A percentile compares a stretch with the other conserved stretches of the same genome.
Evolutionary conservation across 352 stramenopile species (phyloP).

Genomic region (Phytophthora capsici): DNA sequence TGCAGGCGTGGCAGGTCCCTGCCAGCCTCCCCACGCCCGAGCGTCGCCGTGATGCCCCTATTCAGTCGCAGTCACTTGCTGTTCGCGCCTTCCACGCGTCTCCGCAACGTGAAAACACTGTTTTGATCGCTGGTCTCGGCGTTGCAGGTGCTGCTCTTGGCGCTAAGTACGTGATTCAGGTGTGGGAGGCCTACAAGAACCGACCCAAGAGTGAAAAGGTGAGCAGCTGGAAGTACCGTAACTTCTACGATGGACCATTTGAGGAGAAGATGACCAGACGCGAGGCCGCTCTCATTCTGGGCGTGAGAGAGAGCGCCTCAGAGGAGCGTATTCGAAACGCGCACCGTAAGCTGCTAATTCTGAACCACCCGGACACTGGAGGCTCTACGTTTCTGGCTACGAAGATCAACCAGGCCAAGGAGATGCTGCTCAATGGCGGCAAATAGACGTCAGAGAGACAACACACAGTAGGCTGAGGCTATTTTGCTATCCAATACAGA

Average conservation of each 20-base stretch:
- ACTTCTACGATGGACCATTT: conserved; percentile 97
- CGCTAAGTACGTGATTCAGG: conserved; percentile 83
- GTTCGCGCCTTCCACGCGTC: conserved; percentile 71
- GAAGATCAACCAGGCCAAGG: conserved; percentile 99
- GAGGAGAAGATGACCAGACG: conserved; percentile 99
- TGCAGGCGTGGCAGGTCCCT: conserved; percentile 24
- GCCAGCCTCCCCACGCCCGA: not conserved
- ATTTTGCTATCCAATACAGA: conserved; percentile 1
- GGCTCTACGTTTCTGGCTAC: conserved; percentile 98
- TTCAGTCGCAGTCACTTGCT: conserved; percentile 15
- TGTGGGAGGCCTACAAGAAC: conserved; percentile 79
- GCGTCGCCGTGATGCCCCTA: not conserved
- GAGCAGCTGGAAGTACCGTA: conserved; percentile 81
- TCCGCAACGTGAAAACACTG: conserved; percentile 60
- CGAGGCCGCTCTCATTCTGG: conserved; percentile 99
- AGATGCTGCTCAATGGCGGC: conserved; percentile 90
- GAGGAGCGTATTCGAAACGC: conserved; percentile 97
- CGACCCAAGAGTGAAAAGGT: conserved; percentile 67
- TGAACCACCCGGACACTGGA: conserved; percentile 99
- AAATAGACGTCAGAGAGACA: conserved; percentile 45
- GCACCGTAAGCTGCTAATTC: conserved; percentile 97
- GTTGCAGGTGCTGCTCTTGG: conserved; percentile 74
- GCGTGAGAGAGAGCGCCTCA: conserved; percentile 95
- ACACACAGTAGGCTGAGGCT: not conserved
- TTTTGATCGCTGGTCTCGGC: conserved; percentile 70